Evolutionary conservation across 2,329 filamentous ascomycete genomes (phyloP).

Genomic region (Parastagonospora avenae): DNA sequence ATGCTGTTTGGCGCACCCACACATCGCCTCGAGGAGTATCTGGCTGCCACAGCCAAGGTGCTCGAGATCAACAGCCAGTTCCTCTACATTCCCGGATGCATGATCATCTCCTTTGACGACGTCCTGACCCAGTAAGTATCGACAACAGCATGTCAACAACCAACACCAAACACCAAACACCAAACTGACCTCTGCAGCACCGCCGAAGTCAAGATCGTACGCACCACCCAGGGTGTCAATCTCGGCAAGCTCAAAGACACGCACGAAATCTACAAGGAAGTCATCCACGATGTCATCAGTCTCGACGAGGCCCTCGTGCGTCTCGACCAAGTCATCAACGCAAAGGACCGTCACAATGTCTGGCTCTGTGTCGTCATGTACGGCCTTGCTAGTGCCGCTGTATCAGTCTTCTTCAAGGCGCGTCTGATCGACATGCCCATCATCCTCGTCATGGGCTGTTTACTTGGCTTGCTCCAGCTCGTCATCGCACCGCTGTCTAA

Average conservation of each 20-base stretch:
- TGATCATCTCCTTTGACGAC: slow-evolving; percentile 90
- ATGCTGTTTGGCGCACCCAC: slow-evolving; percentile 92
- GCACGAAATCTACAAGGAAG: slow-evolving; percentile 78
- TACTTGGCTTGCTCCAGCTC: slow-evolving; percentile 76
- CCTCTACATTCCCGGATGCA: slow-evolving; percentile 85
- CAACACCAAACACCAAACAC: too few species aligned
- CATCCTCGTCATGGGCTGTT: slow-evolving; percentile 73
- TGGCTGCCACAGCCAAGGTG: slow-evolving; percentile 82
- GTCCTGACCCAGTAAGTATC: slow-evolving; percentile 58
- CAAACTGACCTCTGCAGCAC: slow-evolving; percentile 47
- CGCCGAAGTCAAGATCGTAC: slow-evolving; percentile 77
- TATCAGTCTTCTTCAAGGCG: slow-evolving; percentile 79
- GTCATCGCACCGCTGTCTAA: slow-evolving; percentile 74
- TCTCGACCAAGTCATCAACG: slow-evolving; percentile 66
- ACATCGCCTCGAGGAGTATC: slow-evolving; percentile 87
- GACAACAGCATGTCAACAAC: too few species aligned
- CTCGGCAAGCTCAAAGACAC: slow-evolving; percentile 74
- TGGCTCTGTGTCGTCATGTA: slow-evolving; percentile 66
- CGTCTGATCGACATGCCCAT: slow-evolving; percentile 78
- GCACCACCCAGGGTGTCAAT: slow-evolving; percentile 71
- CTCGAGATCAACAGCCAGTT: slow-evolving; percentile 88
- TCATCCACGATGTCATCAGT: slow-evolving; percentile 73
- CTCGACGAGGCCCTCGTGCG: slow-evolving; percentile 70
- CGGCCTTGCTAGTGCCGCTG: slow-evolving; percentile 73
- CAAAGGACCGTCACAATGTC: slow-evolving; percentile 58